Evolutionary conservation across 2,329 filamentous ascomycete species (phyloP), one percentile per base, ranked within the genome.

Genomic region (Neonectria hederae): DNA sequence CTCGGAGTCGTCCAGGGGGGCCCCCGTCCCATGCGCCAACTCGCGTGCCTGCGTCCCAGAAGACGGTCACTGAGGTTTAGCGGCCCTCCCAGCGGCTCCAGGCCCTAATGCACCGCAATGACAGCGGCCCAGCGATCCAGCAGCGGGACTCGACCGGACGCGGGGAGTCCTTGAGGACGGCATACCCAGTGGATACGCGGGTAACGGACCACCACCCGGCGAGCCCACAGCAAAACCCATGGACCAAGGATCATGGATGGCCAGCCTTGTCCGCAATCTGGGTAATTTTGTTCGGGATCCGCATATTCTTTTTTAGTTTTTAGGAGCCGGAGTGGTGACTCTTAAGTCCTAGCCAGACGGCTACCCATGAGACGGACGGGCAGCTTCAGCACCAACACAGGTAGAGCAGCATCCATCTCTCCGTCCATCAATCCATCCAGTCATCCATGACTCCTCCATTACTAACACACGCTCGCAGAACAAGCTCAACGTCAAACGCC

Each of bases 71-170:
- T 70, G 70, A 74, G 71, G 70, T 73, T 70, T 74, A 74, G 73
- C 69, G 72, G 72, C 74, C 72, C 59, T 72, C 19, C 51, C 69
- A 66, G 69, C 66, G 67, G 64, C 63, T 51, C 69, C 68, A 71
- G 69, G 66, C 72, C 68, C 73, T 75, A 72, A 76, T 72, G 70
- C 72, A 74, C 67, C 70, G 71, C 71, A 67, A 68, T 73, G 71
- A 73, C 71, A 73, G 68, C 68, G 69, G 71, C 71, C 63, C 68
- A 73, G 66, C 69, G 71, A 73, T 73, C 69, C 65, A 71, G 69
- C 65, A 46, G 61, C 61, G 57, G 60, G 58, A 64, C 67, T 63
- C 66, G 62, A 65, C 49, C 54, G 60, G 68, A 69, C 61, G 68
- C 71, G 68, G 69, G 71, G 71, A 73, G 63, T 64, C 32, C 22